Percentiles rank a stretch among this genome's conserved stretches.
Conservation (phyloP, 345 rosid species). For the Fremontodendron californicum region DNA sequence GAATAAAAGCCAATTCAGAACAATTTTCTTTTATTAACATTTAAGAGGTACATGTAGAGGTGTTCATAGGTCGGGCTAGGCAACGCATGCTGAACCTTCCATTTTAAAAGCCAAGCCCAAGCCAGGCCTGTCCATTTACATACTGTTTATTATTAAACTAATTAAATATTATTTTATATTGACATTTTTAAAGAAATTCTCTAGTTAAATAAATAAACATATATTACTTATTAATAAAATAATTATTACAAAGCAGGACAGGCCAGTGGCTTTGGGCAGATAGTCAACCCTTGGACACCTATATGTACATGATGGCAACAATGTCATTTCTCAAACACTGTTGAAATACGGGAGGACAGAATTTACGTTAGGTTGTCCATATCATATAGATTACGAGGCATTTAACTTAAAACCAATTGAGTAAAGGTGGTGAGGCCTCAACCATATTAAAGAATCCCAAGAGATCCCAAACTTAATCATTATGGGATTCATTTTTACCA, state of each 20-base stretch:
- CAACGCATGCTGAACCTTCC: neutral
- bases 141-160: neutral
- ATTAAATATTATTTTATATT: neutral
- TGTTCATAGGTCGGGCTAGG: neutral
- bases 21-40: neutral
- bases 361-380: neutral
- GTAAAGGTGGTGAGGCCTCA: neutral
- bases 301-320: neutral
- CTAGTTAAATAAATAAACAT: neutral
- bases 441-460: neutral
- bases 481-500: neutral
- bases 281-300: neutral
- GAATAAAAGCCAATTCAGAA: neutral
- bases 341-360: neutral
- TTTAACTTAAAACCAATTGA: neutral
- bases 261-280: neutral
- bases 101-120: neutral
- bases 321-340: neutral
- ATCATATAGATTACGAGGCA: neutral
- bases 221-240: neutral
- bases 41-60: neutral
- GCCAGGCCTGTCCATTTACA: neutral
- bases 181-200: neutral
- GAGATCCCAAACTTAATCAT: slow-evolving; percentile 3
- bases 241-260: neutral